Base-by-base conservation (phyloP, 768 basidiomycete species). In the Tephrocybe sp. region DNA sequence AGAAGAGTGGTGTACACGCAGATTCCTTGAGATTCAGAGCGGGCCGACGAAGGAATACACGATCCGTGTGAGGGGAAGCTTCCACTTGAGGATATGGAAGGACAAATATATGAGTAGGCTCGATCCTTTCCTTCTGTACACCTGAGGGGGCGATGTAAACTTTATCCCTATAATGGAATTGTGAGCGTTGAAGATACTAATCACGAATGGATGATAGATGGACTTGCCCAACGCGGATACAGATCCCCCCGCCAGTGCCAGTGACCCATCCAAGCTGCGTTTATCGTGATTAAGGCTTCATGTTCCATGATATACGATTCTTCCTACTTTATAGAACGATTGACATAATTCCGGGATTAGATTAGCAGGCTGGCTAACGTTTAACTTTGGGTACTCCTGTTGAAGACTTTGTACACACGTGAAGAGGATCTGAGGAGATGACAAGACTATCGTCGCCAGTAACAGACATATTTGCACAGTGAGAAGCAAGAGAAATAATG, bases 101-200 rank as follows among this genome's bases (percentile, higher is more conserved):
- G 5, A 94, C 91, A 56, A 94, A 94, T 42, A 94, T 91, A 64
- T 94, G 84, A n/a, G 69, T 71, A 0, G 91, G 83, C 54, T 79
- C 70, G 55, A 94, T 94, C 12, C 91, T 80, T 56, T 94, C 92
- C 60, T 94, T 94, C 64, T 94, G 92, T 2, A 94, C 91, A 2
- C 90, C 90, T 1, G 89, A 91, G 0, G 91, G 91, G 6, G 91
- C 89, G 56, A 93, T 86, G 69, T 82, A 93, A 16, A 91, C 89
- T 53, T 83, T 84, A 51, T 90, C 80, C 12, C 87, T 86, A 56
- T 0, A 50, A 23, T 40, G 22, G 25, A 46, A 24, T 42, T 40
- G 15, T 16, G 38, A 34, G n/a, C 29, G 30, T 18, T 22, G 23
- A 23, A 12, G 4, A 27, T 25, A 47, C 22, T 39, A n/a, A n/a